These are phyloP conservation scores for Candolleomyces aberdarensis DNA, from an alignment of 768 basidiomycete species.

Conservation along the genomic window DNA sequence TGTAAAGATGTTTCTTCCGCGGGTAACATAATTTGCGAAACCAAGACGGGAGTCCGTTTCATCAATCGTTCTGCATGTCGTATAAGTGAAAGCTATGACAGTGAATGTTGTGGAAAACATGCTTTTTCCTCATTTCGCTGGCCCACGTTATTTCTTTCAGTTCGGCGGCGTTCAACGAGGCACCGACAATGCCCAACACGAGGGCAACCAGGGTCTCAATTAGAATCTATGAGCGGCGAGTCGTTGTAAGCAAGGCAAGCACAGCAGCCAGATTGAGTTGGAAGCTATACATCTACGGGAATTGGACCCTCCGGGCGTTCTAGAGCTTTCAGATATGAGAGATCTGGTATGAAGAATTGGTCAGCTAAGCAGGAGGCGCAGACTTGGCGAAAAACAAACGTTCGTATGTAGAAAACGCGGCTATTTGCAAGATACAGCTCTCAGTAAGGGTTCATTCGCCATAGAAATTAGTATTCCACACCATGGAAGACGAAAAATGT, in stretches of 20 bases:
- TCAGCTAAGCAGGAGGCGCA: constrained; percentile 4
- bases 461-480: constrained; percentile 22
- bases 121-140: constrained; percentile 86
- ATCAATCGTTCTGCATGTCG: constrained; percentile 55
- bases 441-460: constrained; percentile 5
- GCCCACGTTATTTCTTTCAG: constrained; percentile 86
- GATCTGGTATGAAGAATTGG: constrained; percentile 40
- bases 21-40: constrained; percentile 62
- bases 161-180: constrained; percentile 62
- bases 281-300: constrained; percentile 53
- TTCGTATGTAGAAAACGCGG: constrained; percentile 80
- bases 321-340: constrained; percentile 74
- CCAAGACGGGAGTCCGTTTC: constrained; percentile 69
- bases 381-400: constrained; percentile 39
- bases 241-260: background rate
- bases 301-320: constrained; percentile 66
- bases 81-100: constrained; percentile 4
- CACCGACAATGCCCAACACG: constrained; percentile 68
- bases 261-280: background rate
- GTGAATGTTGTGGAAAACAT: constrained; percentile 18
- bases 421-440: constrained; percentile 29
- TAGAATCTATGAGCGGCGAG: constrained; percentile 50
- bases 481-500: constrained; percentile 53
- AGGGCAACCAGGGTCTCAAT: constrained; percentile 64
- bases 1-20: constrained; percentile 48